Evolutionary conservation across 2,329 filamentous ascomycete species (phyloP), one percentile per base, ranked within the genome.

Genomic region (Hypoxylon rubiginosum): DNA sequence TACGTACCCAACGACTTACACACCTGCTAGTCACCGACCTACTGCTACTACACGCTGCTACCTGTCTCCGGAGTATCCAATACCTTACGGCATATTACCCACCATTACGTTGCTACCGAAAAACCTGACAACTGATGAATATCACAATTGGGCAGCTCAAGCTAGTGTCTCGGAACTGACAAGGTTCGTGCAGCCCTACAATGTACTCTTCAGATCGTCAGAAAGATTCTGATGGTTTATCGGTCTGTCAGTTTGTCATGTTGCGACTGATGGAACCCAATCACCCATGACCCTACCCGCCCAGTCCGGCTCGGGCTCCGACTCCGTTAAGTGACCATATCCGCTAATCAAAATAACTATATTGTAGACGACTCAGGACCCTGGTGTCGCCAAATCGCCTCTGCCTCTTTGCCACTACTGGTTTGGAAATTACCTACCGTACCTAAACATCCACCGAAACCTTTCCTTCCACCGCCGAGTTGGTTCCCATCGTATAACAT

Each of bases 111-210:
- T 49, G 54, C 21, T 48, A 24, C 48, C 24, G 39, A 49, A 24
- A 24, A 41, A 24, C 17, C 36, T 48, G 48, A 61, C 34, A 51
- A 32, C 60, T 54, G 50, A 67, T 67, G 58, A 67, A 59, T 45
- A 67, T 66, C 66, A 46, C 64, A 67, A 69, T 69, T 64, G 64
- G 58, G 24, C 57, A 62, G 60, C 50, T 45, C 50, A 64, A 67
- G 67, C 64, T 69, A 67, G 67, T 64, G 67, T 69, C 61, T 69
- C 64, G 61, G 61, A 67, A 57, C 62, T 60, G 67, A 69, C 64
- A 56, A 69, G 67, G 67, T 69, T 69, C 57, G 67, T 69, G 67
- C 60, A 69, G 67, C 60, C 67, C 66, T 69, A 66, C 30, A 63
- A 48, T 30, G 39, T 55, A 4, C 24, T 34, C 53, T 56, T 13